These are phyloP conservation scores for Penicillium desertorum DNA, from an alignment of 495 filamentous ascomycete genomes.

Conservation along the genomic window DNA sequence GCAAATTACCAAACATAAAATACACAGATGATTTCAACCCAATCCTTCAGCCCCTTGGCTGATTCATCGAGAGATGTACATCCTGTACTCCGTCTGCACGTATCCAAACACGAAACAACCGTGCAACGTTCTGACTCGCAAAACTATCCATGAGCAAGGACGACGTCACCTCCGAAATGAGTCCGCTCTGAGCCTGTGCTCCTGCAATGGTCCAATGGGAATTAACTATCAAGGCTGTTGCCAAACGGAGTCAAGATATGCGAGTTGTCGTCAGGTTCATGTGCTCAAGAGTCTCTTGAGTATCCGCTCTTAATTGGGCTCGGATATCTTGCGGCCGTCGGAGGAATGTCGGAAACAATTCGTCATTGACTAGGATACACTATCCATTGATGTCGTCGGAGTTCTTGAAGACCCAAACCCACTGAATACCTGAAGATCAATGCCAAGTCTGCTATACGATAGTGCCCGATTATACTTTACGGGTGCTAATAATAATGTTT, in stretches of 20 bases:
- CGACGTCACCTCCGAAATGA: background rate
- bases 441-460: conserved; percentile 3
- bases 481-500: background rate
- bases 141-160: background rate
- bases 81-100: background rate
- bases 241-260: conserved; percentile 14
- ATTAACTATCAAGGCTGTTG: conserved; percentile 1
- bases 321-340: background rate
- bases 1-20: background rate
- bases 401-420: background rate
- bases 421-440: conserved; percentile 4
- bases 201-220: background rate
- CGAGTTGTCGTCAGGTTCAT: conserved; percentile 3
- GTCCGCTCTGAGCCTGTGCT: background rate
- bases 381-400: background rate
- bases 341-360: background rate
- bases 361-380: background rate
- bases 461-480: conserved; percentile 4
- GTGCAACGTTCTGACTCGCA: conserved; percentile 4
- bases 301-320: background rate
- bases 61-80: background rate
- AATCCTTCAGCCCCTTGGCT: conserved; percentile 3
- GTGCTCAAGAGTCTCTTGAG: background rate
- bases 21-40: background rate
- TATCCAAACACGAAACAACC: background rate